Evolutionary conservation across 2,329 filamentous ascomycete species (phyloP), one percentile per base, ranked within the genome.

Genomic region (Mariannaea elegans): DNA sequence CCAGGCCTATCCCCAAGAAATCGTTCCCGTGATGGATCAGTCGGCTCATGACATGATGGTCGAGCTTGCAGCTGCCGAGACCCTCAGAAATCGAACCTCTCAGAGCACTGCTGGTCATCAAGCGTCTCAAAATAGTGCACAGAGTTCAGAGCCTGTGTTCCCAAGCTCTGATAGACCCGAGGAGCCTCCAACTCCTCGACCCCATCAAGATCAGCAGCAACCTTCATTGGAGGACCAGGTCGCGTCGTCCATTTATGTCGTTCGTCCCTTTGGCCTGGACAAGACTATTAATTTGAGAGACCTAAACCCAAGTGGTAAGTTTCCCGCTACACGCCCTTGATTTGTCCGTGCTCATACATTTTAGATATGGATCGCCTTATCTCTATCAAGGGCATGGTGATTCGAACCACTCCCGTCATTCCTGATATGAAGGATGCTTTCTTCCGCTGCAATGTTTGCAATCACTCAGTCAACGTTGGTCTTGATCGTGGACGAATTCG

Each of bases 391-490:
- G 95, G 95, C 44, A 84, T 99, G 14, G 95, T 99, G 61, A 99
- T 99, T 71, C 89, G 95, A 63, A 91, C 95, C 3, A 98, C 95
- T 0, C 93, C 95, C 1, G 92, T 99, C 65, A 98, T 99, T 65
- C 95, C 95, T 1, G 95, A 99, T 71, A 99, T 99, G 96, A 97
- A 96, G 79, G 92, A 97, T 74, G 95, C 95, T 1, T 97, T 97
- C 80, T 99, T 99, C 86, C 91, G 92, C 64, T 99, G 95, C 79
- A 92, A 93, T 59, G 87, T 94, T 23, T 99, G 95, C 78, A 93
- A 93, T 71, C 93, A 97, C 77, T 94, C 92, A 4, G 87, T 97
- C 62, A 92, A 91, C 64, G 93, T 97, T 54, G 91, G 93, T 56
- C 90, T 99, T 71, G 95, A 99, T 74, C 90, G 95, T 71, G 95